Base-by-base conservation (phyloP, 2,329 filamentous ascomycete genomes). In the Colletotrichum caudatum region DNA sequence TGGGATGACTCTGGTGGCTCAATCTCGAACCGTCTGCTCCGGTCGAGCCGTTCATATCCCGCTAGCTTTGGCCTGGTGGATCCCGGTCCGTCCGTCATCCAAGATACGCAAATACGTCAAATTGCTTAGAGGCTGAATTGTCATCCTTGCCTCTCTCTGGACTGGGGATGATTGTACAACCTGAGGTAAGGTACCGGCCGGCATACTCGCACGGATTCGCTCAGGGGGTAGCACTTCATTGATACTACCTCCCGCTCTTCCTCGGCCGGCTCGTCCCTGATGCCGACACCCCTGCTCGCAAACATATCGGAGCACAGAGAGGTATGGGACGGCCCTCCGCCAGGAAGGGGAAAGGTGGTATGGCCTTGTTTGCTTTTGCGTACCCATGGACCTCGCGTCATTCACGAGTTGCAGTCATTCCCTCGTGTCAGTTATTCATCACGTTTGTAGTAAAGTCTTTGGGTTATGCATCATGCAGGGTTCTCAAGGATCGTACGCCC, bases 41-140 rank as follows among this genome's bases (percentile, higher is more conserved):
- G 50, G 14, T 12, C 51, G 26, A 14, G 53, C 53, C 35, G 59
- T 14, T 41, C 61, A 65, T 20, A 1, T 53, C 37, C 18, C 20
- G 5, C 44, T 23, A 37, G 26, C 16, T n/a, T 37, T 35, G 12
- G 44, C 35, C 48, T 39, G 20, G 35, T 14, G 26, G n/a, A 64
- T 18, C 60, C 26, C 39, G 4, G 16, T 26, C 26, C 16, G 20
- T 20, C 9, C 35, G n/a, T 50, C 23, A 23, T n/a, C 41, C 39
- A 64, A 29, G 29, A 35, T 20, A n/a, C 23, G 54, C 12, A 23
- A 23, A 57, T 39, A 41, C 39, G 26, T 12, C 53, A 23, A 37
- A 41, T 63, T 64, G 51, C 57, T 57, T 35, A 57, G 53, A 64
- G 53, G 50, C 58, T 69, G 60, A 54, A 37, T 39, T 41, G 37